These are phyloP conservation scores for Spergularia azorica DNA, from an alignment of 179 eudicot genomes.

Conservation along the genomic window DNA sequence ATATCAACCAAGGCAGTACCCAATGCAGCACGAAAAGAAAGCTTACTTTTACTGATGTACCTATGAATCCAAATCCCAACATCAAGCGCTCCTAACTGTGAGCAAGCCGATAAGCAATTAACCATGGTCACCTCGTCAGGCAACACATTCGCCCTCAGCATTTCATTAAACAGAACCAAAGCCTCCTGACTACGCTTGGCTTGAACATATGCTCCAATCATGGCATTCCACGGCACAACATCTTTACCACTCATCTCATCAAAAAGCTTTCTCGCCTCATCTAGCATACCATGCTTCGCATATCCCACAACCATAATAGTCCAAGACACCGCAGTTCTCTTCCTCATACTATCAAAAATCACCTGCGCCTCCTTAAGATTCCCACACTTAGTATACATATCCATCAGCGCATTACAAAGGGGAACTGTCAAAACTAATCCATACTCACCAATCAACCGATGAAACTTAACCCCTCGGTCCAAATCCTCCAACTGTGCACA, in stretches of 20 bases:
- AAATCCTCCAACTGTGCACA: slow-evolving; percentile 70
- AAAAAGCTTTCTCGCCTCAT: slow-evolving; percentile 60
- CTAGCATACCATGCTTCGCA: slow-evolving; percentile 57
- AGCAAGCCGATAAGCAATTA: slow-evolving; percentile 70
- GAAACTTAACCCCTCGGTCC: slow-evolving; percentile 56
- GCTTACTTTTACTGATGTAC: slow-evolving; percentile 57
- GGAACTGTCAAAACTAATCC: slow-evolving; percentile 46
- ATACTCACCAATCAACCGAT: slow-evolving; percentile 34
- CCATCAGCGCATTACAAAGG: slow-evolving; percentile 72
- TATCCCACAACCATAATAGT: slow-evolving; percentile 77
- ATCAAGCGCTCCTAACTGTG: slow-evolving; percentile 86
- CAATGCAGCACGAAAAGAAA: slow-evolving; percentile 54
- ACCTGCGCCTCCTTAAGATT: slow-evolving; percentile 52
- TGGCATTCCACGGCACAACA: slow-evolving; percentile 57
- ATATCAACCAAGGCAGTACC: slow-evolving; percentile 90
- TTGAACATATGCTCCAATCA: slow-evolving; percentile 82
- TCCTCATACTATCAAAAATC: slow-evolving; percentile 58
- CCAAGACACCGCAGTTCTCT: slow-evolving; percentile 71
- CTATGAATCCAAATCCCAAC: slow-evolving; percentile 76
- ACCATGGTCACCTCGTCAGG: slow-evolving; percentile 86
- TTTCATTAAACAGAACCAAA: slow-evolving; percentile 60
- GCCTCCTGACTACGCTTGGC: slow-evolving; percentile 65
- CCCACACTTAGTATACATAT: slow-evolving; percentile 84
- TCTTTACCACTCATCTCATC: slow-evolving; percentile 60
- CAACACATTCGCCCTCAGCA: slow-evolving; percentile 50